Base-by-base conservation (phyloP, 2,329 filamentous ascomycete genomes). In the Pseudopithomyces maydicus region DNA sequence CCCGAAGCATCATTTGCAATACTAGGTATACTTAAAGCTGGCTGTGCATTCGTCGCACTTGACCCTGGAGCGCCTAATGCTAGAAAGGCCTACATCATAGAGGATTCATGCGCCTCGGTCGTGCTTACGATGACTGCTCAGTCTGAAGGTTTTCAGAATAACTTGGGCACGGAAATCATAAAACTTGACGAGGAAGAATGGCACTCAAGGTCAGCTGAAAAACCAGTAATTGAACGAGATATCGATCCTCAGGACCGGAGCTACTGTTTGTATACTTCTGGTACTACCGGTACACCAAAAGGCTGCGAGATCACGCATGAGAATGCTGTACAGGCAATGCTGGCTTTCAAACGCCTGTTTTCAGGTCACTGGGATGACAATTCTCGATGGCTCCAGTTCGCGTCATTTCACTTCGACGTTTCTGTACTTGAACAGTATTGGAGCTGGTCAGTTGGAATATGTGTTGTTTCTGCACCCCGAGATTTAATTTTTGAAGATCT, bases 361-460 rank as follows among this genome's bases (percentile, higher is more conserved):
- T 75, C 77, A 5, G 86, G 84, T 0, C 89, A 91, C 66, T 96
- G 92, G 90, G 83, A 89, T 39, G 67, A 80, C 0, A 71, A 84
- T 0, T 96, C 92, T 0, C 86, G 90, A 56, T 97, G 92, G 89
- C 81, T 97, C 0, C 94, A 97, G 70, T 97, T 97, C 70, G 94
- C 94, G 1, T 93, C 92, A 0, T 91, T 97, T 55, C 94, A 97
- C 74, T 97, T 97, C 59, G 94, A 97, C 67, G 93, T 97, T 3
- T 95, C 91, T 1, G 90, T 97, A 0, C 82, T 97, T 0, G 93
- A 97, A 70, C 93, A 97, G 68, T 97, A 94, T 73, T 97, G 92
- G 92, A 95, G 89, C 56, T 97, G 93, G 93, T 92, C 89, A 26
- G 90, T 95, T 0, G 92, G 92, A 1, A 92, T 97, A 23, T 88